Evolutionary conservation across 805 yeast genomes (phyloP), one percentile per base, ranked within the genome.

Genomic region (Metschnikowia henanensis): DNA sequence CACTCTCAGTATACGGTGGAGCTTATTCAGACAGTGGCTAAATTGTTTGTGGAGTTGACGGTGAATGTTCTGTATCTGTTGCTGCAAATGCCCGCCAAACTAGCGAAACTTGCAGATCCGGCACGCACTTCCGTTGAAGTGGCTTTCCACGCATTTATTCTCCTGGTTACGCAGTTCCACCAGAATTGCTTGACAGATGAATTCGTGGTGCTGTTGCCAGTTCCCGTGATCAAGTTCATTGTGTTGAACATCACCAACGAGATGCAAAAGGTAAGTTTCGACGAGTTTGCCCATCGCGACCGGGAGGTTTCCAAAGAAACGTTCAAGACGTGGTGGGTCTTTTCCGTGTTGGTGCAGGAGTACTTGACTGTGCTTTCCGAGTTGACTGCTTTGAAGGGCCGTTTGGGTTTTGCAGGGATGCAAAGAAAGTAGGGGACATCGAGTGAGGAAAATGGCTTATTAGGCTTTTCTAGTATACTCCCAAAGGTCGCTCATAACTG

Each of bases 251-350:
- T 32, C 29, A 41, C 41, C 8, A 36, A 31, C 19, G 41, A 30
- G 30, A 22, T 41, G 21, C 45, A 41, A 25, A 36, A 25, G 18
- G 32, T 26, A 9, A 41, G 41, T n/a, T 32, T 41, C 16, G 33
- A 31, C 22, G 37, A 31, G n/a, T 41, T 41, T 28, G 34, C 40
- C 6, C 35, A 31, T 3, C 37, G 45, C 8, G 34, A 36, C 10
- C 37, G 33, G 4, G 34, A 26, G 7, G 16, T 41, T 2, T 36
- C 45, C 3, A 20, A 22, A 9, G 45, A 41, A 19, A 36, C 35
- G 6, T 42, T 42, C 38, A 37, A 32, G 22, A 23, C 38, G 1
- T 37, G 41, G 46, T 37, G 38, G 41, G 33, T 37, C 3, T 33
- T 42, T n/a, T 42, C 46, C 21, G 25, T 40, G 10, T 16, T 28